These are phyloP conservation scores for Lactifluus piperatus DNA, from an alignment of 768 basidiomycete species.

Conservation along the genomic window DNA sequence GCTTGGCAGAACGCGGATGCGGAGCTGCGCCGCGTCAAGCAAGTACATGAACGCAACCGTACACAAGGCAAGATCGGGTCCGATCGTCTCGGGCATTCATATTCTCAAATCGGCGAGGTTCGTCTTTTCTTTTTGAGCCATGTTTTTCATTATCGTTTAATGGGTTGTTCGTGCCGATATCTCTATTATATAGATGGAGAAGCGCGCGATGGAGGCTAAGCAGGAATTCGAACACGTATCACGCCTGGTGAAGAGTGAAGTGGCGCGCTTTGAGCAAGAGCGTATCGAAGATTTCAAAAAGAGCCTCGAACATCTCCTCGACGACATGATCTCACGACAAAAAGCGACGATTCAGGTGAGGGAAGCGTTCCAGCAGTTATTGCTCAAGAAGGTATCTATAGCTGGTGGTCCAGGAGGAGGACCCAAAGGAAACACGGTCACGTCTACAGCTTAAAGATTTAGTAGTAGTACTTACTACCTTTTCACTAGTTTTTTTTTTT, in stretches of 20 bases:
- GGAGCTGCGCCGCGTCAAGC: conserved; percentile 62
- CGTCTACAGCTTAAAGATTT: neutral
- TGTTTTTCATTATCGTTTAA: neutral
- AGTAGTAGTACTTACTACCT: neutral
- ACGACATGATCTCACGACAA: conserved; percentile 80
- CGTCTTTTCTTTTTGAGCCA: conserved; percentile 19
- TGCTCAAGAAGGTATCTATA: conserved; percentile 18
- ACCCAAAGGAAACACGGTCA: neutral
- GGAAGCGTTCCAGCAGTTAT: conserved; percentile 18
- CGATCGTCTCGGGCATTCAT: conserved; percentile 64
- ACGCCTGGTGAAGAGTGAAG: conserved; percentile 81
- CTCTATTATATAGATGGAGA: conserved; percentile 54
- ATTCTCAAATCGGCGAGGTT: conserved; percentile 77
- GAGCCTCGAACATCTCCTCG: conserved; percentile 72
- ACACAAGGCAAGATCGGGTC: conserved; percentile 63
- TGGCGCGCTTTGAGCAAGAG: conserved; percentile 87
- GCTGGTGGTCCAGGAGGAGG: conserved; percentile 5
- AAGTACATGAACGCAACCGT: conserved; percentile 74
- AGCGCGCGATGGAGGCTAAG: conserved; percentile 72
- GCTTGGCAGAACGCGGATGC: conserved; percentile 75
- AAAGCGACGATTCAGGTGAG: conserved; percentile 44
- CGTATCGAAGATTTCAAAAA: conserved; percentile 89
- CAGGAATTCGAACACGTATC: conserved; percentile 87
- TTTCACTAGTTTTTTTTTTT: no score
- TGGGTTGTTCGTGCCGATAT: neutral